These are phyloP conservation scores for Phyllosticta paracitricarpa DNA, from an alignment of 2,329 filamentous ascomycete species.

Conservation along the genomic window DNA sequence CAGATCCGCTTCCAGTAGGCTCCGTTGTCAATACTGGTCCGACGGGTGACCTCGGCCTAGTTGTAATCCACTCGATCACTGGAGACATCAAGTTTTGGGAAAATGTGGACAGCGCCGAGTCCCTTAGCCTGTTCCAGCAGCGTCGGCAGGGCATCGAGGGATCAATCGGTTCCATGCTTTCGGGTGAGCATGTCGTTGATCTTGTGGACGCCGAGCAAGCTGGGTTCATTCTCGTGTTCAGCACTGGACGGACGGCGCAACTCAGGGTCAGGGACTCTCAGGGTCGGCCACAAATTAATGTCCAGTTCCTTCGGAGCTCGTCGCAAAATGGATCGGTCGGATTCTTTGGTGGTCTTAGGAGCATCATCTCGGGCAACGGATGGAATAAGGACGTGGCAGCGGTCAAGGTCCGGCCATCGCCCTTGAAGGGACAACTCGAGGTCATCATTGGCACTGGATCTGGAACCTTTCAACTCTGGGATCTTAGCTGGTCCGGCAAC, in stretches of 20 bases:
- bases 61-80: constrained; percentile 72
- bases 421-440: constrained; percentile 72
- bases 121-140: constrained; percentile 72
- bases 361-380: constrained; percentile 59
- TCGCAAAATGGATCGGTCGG: constrained; percentile 43
- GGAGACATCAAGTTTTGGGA: constrained; percentile 94
- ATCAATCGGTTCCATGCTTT: constrained; percentile 59
- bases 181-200: constrained; percentile 66
- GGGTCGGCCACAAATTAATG: constrained; percentile 70
- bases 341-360: constrained; percentile 72
- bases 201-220: constrained; percentile 77
- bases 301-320: constrained; percentile 61
- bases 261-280: constrained; percentile 77
- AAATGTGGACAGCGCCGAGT: constrained; percentile 79
- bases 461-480: constrained; percentile 76
- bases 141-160: constrained; percentile 72
- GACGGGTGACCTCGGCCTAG: constrained; percentile 70
- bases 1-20: constrained; percentile 70
- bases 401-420: constrained; percentile 61
- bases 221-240: constrained; percentile 77
- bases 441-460: constrained; percentile 69
- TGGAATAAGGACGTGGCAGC: constrained; percentile 71
- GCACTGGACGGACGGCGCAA: constrained; percentile 76
- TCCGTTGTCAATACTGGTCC: constrained; percentile 71
- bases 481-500: constrained; percentile 77